These are phyloP conservation scores for Tremella mesenterica DNA, from an alignment of 768 basidiomycete genomes.

Conservation along the genomic window DNA sequence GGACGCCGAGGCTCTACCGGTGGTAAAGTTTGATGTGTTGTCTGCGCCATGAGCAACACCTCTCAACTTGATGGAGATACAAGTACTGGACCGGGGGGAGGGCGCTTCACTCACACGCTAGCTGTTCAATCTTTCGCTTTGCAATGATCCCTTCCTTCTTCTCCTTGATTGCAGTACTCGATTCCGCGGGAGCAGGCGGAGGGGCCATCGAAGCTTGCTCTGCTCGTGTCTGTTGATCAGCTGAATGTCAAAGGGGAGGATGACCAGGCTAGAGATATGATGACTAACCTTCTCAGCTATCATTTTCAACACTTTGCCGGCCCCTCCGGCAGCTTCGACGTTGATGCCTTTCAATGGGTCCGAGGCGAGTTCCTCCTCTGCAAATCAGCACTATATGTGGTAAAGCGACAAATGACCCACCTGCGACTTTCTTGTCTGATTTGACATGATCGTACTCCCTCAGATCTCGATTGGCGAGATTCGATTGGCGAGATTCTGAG, in stretches of 20 bases:
- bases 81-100: too few species aligned
- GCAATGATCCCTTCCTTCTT: conserved; percentile 36
- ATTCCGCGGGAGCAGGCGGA: conserved; percentile 4
- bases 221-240: conserved; percentile 16
- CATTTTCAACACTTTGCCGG: conserved; percentile 44
- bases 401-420: conserved; percentile 17
- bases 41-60: conserved; percentile 41
- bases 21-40: conserved; percentile 48
- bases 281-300: conserved; percentile 42
- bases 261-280: too few species aligned
- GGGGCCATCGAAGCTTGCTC: conserved; percentile 15
- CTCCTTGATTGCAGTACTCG: conserved; percentile 1
- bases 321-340: conserved; percentile 45
- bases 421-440: conserved; percentile 40
- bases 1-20: conserved; percentile 80
- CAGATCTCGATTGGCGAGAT: conserved; percentile 43
- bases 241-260: conserved; percentile 1
- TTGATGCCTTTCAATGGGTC: conserved; percentile 46
- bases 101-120: conserved; percentile 26
- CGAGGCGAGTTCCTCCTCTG: conserved; percentile 32
- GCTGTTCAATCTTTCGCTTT: conserved; percentile 29
- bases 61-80: neutral
- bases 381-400: neutral
- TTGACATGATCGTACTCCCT: conserved; percentile 48
- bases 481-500: conserved; percentile 43